Conservation (phyloP, 306 rosid genomes). For the Medicago lupulina region DNA sequence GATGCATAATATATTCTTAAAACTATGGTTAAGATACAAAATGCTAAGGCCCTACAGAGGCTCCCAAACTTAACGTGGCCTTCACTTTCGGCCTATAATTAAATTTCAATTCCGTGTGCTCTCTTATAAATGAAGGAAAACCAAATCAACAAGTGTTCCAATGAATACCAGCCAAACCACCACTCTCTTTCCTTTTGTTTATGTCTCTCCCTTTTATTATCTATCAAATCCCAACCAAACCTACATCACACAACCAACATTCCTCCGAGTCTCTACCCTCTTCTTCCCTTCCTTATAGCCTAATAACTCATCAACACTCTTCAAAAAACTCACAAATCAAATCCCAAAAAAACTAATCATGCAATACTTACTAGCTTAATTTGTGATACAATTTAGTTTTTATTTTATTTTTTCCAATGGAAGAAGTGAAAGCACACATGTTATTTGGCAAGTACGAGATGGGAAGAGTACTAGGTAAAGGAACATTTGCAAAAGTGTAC, state of each 20-base stretch:
- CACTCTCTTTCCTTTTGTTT: background rate
- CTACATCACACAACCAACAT: background rate
- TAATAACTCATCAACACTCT: background rate
- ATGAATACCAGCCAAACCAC: background rate
- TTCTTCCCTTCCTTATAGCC: background rate
- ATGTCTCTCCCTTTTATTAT: background rate
- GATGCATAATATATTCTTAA: background rate
- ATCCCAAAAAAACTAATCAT: background rate
- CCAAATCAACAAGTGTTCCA: slow-evolving; percentile 29
- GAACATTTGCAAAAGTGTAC: slow-evolving; percentile 84
- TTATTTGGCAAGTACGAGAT: slow-evolving; percentile 70
- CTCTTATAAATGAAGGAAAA: background rate
- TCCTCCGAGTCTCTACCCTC: background rate
- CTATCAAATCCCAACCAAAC: background rate
- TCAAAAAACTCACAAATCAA: background rate
- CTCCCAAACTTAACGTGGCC: background rate
- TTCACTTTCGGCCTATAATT: background rate
- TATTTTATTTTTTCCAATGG: slow-evolving; percentile 41
- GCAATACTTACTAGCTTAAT: background rate
- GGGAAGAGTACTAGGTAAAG: slow-evolving; percentile 77
- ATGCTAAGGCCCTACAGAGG: background rate
- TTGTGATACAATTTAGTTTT: background rate
- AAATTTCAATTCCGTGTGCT: slow-evolving; percentile 27
- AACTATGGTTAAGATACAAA: background rate
- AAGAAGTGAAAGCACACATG: slow-evolving; percentile 44